A percentile compares a stretch with the other conserved stretches of the same genome.
phyloP scores from a whole-genome alignment of 2,329 filamentous ascomycete species.

The Botrytis tulipae region DNA sequence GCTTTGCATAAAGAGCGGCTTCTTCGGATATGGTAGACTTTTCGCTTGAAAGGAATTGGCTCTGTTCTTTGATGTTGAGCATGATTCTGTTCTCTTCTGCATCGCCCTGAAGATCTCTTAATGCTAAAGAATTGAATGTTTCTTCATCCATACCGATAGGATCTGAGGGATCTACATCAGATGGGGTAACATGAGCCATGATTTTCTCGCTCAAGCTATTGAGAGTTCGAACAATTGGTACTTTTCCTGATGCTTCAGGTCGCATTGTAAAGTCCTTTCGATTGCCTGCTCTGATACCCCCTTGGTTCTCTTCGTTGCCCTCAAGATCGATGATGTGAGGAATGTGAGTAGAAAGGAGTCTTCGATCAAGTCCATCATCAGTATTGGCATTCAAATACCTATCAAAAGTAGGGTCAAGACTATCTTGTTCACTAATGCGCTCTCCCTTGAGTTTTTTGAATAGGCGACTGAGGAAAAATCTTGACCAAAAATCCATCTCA shows the following conservation, averaged over 20 bases:
- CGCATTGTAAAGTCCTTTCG: constrained; percentile 88
- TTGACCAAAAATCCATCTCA: constrained; percentile 84
- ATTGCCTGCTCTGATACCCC: constrained; percentile 77
- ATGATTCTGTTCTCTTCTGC: constrained; percentile 73
- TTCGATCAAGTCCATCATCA: constrained; percentile 50
- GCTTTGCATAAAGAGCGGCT: constrained; percentile 58
- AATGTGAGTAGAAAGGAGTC: constrained; percentile 62
- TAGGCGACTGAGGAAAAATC: constrained; percentile 88
- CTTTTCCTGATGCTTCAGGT: constrained; percentile 68
- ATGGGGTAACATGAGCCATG: constrained; percentile 79
- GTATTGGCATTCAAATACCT: constrained; percentile 78
- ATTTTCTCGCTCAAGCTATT: constrained; percentile 93
- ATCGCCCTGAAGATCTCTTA: constrained; percentile 77
- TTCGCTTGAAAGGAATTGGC: constrained; percentile 70
- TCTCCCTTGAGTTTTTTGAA: constrained; percentile 92
- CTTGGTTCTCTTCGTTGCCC: constrained; percentile 93
- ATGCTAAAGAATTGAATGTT: constrained; percentile 69
- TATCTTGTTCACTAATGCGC: constrained; percentile 74
- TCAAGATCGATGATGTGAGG: constrained; percentile 90
- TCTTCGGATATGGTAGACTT: constrained; percentile 43
- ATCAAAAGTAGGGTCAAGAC: constrained; percentile 77
- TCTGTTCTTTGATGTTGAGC: constrained; percentile 86
- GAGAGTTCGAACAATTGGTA: constrained; percentile 83
- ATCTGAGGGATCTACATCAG: constrained; percentile 66
- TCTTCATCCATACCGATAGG: constrained; percentile 69